These are phyloP conservation scores for Daldinia childiae DNA, from an alignment of 495 filamentous ascomycete genomes.

Conservation along the genomic window DNA sequence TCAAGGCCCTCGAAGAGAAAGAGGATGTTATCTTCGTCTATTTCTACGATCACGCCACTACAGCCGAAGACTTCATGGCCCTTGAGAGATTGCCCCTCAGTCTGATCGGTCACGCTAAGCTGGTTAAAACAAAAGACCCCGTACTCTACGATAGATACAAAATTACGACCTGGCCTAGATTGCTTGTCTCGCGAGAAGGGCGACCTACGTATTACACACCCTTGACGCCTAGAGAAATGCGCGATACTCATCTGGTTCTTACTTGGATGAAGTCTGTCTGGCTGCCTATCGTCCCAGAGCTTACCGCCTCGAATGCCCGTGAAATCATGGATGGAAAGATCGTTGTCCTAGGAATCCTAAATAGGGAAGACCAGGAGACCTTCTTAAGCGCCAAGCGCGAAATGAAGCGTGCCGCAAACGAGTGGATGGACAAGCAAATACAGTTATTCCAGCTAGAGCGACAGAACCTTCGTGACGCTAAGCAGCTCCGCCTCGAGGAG, in stretches of 20 bases:
- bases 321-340: conserved; percentile 95
- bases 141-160: conserved; percentile 82
- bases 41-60: conserved; percentile 95
- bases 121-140: conserved; percentile 86
- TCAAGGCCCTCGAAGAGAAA: conserved; percentile 87
- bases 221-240: conserved; percentile 86
- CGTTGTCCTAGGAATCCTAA: conserved; percentile 90
- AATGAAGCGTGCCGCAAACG: conserved; percentile 92
- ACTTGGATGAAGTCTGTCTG: conserved; percentile 95
- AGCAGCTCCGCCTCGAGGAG: conserved; percentile 94
- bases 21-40: conserved; percentile 97
- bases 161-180: conserved; percentile 92
- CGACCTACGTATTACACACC: conserved; percentile 87
- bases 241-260: conserved; percentile 81
- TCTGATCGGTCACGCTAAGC: conserved; percentile 87
- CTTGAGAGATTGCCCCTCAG: conserved; percentile 85
- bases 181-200: conserved; percentile 89
- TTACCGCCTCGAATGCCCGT: conserved; percentile 87
- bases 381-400: conserved; percentile 83
- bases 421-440: conserved; percentile 97
- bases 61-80: conserved; percentile 87
- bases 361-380: conserved; percentile 78
- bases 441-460: conserved; percentile 89
- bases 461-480: conserved; percentile 90
- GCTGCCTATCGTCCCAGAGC: conserved; percentile 96